Conservation (phyloP, 2,329 filamentous ascomycete species). For the Trichoderma harzianum region DNA sequence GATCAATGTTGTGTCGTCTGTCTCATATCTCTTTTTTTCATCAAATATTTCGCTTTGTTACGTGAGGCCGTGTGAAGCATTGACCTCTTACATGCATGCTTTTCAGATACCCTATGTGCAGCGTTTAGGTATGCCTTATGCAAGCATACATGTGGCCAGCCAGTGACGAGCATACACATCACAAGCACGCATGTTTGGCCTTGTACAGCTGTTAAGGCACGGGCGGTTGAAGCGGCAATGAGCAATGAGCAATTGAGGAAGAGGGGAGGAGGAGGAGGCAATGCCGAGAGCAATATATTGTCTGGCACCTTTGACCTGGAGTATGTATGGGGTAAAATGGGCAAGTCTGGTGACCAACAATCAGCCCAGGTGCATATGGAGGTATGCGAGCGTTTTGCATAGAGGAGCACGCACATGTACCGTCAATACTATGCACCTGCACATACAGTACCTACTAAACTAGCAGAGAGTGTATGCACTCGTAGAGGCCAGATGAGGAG, state of each 20-base stretch:
- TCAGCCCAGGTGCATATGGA: neutral
- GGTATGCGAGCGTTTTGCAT: neutral
- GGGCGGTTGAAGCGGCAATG: slow-evolving; percentile 4
- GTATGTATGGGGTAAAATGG: neutral
- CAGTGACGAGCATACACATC: slow-evolving; percentile 16
- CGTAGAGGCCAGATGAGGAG: neutral
- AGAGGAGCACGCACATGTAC: neutral
- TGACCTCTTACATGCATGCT: neutral
- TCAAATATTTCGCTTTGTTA: neutral
- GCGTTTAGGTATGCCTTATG: neutral
- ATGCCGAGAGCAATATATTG: neutral
- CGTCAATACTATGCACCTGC: neutral
- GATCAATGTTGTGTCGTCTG: neutral
- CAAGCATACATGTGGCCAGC: neutral
- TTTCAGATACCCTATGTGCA: neutral
- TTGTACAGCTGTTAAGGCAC: neutral
- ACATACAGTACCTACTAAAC: neutral
- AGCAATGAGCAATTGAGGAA: neutral
- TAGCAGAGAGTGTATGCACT: neutral
- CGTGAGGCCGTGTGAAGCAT: neutral
- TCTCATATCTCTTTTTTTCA: neutral
- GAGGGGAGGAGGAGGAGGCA: neutral
- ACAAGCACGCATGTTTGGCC: neutral
- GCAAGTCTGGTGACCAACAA: slow-evolving; percentile 9
- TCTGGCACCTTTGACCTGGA: neutral